phyloP scores from a whole-genome alignment of 345 rosid genomes.

The Draba incana region DNA sequence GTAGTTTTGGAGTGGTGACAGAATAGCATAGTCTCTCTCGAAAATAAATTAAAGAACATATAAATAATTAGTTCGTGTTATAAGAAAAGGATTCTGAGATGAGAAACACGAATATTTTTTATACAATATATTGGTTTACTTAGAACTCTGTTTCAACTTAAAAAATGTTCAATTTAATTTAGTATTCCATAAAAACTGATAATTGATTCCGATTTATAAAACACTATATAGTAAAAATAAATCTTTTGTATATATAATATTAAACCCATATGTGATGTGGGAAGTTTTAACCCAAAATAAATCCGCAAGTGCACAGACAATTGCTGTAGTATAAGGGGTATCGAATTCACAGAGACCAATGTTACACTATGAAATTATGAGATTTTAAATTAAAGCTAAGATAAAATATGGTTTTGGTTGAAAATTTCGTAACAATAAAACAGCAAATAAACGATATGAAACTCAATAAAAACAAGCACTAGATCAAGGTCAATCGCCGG shows the following conservation, averaged over 20 bases:
- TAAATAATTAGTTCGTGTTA: not conserved
- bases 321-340: too few species aligned
- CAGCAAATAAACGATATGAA: too few species aligned
- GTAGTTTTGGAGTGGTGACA: constrained; percentile 4
- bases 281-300: too few species aligned
- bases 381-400: too few species aligned
- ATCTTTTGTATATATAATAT: not conserved
- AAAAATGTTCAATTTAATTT: not conserved
- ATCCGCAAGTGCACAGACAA: too few species aligned
- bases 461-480: too few species aligned
- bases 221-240: not conserved
- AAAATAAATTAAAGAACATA: not conserved
- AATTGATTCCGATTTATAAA: not conserved
- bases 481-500: too few species aligned
- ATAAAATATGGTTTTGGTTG: too few species aligned
- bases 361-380: too few species aligned
- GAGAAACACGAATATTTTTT: not conserved
- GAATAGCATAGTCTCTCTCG: not conserved
- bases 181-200: not conserved
- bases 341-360: too few species aligned
- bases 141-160: not conserved
- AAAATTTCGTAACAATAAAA: too few species aligned
- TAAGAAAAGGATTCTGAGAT: too few species aligned
- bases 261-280: not conserved
- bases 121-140: not conserved